These are phyloP conservation scores for Elsinoe necatrix DNA, from an alignment of 2,329 filamentous ascomycete species.

Conservation along the genomic window DNA sequence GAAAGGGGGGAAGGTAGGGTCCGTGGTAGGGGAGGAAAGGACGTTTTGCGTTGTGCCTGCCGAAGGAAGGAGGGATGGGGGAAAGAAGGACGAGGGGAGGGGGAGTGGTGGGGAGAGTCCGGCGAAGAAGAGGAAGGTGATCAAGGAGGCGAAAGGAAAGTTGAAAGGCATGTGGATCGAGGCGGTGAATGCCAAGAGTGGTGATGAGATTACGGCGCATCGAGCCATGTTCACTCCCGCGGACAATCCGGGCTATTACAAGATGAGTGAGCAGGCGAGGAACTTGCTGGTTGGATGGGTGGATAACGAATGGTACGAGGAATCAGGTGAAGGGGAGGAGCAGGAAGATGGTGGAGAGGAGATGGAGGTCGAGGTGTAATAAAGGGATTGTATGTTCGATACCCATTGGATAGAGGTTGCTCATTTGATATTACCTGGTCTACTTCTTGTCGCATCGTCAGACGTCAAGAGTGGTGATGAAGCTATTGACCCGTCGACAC, in stretches of 20 bases:
- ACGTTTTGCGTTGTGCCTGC: conserved; percentile 83
- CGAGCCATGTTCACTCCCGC: conserved; percentile 67
- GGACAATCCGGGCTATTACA: conserved; percentile 64
- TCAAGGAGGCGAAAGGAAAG: conserved; percentile 21
- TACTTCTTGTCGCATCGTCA: background rate
- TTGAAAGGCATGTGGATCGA: conserved; percentile 53
- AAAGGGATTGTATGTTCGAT: background rate
- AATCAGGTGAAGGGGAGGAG: conserved; percentile 16
- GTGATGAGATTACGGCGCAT: conserved; percentile 74
- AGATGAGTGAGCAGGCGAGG: conserved; percentile 57
- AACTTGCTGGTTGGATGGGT: conserved; percentile 57
- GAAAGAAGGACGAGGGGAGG: conserved; percentile 15
- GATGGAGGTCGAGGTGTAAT: background rate
- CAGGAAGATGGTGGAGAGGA: conserved; percentile 8
- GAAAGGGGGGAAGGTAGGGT: conserved; percentile 43
- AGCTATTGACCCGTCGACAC: conserved; percentile 43
- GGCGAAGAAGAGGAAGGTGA: conserved; percentile 21
- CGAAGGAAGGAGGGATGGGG: conserved; percentile 43
- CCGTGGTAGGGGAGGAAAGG: conserved; percentile 58
- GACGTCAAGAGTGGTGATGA: conserved; percentile 22
- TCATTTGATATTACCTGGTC: background rate
- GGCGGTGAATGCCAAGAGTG: conserved; percentile 69
- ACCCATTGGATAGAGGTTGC: background rate
- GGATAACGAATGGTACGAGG: conserved; percentile 27
- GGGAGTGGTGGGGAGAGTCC: conserved; percentile 17